Base-by-base conservation (phyloP, 2,329 filamentous ascomycete species). In the Diaporthe humulicola region DNA sequence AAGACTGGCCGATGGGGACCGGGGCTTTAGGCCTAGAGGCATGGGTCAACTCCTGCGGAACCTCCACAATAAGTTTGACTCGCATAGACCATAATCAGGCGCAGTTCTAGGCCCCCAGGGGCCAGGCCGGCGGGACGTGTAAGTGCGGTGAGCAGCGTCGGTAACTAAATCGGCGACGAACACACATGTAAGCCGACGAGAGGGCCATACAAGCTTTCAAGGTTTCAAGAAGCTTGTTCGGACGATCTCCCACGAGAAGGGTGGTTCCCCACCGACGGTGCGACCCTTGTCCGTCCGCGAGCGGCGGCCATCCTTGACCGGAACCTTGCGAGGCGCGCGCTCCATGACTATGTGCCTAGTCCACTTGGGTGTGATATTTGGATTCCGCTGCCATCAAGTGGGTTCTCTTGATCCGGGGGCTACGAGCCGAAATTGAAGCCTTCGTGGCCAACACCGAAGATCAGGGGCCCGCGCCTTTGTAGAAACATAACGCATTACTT, bases 271-370 rank as follows among this genome's bases (percentile, higher is more conserved):
- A 67, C 64, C 2, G 3, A 6, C 3, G n/a, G 64, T 67, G 64
- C 45, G 42, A 67, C 61, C 28, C 28, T 36, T 22, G 42, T 12
- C 14, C 42, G 61, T 3, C 61, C 45, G 42, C 61, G 33, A 67
- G 45, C 64, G 30, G 45, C 64, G 45, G 9, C 64, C 30, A 67
- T 52, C 64, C 64, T 52, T 67, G 64, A 67, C 2, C 45, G 7
- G 48, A 67, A 52, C 64, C 64, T 52, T 67, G 64, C 45, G 45
- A 67, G 64, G 64, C 64, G 64, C 64, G 64, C 64, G 64, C 64
- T 67, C 64, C 64, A 36, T 67, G 64, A 67, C 64, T 52, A 67
- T 40, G 22, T 52, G 64, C 42, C 64, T 17, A 19, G 12, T 52
- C 42, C 42, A 10, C 42, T 14, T 25, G 30, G 25, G 12, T 15